Evolutionary conservation across 2,329 filamentous ascomycete species (phyloP).

Genomic region (Xylariaceae sp.): DNA sequence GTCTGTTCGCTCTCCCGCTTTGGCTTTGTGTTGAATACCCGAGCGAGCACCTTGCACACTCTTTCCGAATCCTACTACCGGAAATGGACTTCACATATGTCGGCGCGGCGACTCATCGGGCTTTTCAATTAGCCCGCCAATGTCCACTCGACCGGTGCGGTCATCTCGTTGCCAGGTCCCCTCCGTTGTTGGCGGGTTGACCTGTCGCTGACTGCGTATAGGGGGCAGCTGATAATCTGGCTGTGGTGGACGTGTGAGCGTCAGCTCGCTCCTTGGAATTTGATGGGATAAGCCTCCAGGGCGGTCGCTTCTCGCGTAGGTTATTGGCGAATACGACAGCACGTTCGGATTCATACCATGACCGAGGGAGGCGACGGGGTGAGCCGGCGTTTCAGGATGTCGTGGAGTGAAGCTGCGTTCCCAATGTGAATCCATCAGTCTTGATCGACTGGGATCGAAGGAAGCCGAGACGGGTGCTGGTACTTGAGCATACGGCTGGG

Average conservation of each 20-base stretch:
- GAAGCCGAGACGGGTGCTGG: slow-evolving; percentile 43
- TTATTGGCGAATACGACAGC: slow-evolving; percentile 43
- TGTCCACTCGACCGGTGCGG: slow-evolving; percentile 51
- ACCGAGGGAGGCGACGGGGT: slow-evolving; percentile 31
- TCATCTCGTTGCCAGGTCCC: slow-evolving; percentile 42
- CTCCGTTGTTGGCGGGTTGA: slow-evolving; percentile 22
- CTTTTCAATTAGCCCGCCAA: slow-evolving; percentile 57
- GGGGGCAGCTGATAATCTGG: slow-evolving; percentile 38
- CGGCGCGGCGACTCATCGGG: slow-evolving; percentile 38
- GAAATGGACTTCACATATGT: slow-evolving; percentile 13
- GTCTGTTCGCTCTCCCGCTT: background rate
- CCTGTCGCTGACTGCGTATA: slow-evolving; percentile 35
- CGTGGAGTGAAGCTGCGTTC: slow-evolving; percentile 33
- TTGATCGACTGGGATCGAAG: slow-evolving; percentile 42
- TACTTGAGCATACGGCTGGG: slow-evolving; percentile 37
- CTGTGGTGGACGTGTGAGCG: slow-evolving; percentile 32
- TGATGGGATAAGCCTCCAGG: slow-evolving; percentile 43
- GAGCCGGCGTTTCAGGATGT: slow-evolving; percentile 29
- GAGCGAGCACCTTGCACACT: background rate
- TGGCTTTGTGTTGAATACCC: background rate
- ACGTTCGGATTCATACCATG: slow-evolving; percentile 39
- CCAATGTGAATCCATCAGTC: slow-evolving; percentile 33
- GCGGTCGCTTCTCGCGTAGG: slow-evolving; percentile 46
- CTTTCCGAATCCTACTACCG: slow-evolving; percentile 1
- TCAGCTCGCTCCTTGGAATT: slow-evolving; percentile 48